A percentile compares a stretch with the other conserved stretches of the same genome.
phyloP scores from a whole-genome alignment of 192 early-diverging fungal species.

The Rhizophlyctis rosea region DNA sequence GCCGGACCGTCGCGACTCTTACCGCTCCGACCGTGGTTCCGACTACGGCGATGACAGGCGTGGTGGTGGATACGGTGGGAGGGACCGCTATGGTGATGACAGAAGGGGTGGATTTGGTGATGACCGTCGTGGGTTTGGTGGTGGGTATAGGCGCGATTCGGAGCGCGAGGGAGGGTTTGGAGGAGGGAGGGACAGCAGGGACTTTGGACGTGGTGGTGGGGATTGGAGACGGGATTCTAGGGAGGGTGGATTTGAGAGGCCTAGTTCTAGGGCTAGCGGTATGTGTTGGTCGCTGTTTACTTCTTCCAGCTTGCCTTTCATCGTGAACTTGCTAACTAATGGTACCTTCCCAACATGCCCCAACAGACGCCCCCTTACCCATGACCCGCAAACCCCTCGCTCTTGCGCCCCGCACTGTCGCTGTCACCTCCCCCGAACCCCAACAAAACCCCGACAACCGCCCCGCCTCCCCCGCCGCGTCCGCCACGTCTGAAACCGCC shows the following conservation, averaged over 20 bases:
- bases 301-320: too few relatives aligned
- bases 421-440: slow-evolving; percentile 10
- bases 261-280: slow-evolving; percentile 1
- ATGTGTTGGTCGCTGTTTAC: too few relatives aligned
- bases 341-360: neutral
- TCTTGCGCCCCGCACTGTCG: slow-evolving; percentile 36
- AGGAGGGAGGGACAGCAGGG: slow-evolving; percentile 21
- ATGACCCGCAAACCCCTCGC: slow-evolving; percentile 40
- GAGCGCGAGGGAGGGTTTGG: slow-evolving; percentile 4
- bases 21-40: slow-evolving; percentile 30
- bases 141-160: slow-evolving; percentile 1
- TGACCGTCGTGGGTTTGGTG: slow-evolving; percentile 14
- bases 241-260: slow-evolving; percentile 14
- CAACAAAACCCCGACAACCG: neutral
- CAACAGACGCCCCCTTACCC: slow-evolving; percentile 10
- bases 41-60: slow-evolving; percentile 26
- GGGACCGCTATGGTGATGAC: slow-evolving; percentile 19
- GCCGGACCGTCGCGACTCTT: slow-evolving; percentile 28
- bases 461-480: slow-evolving; percentile 3
- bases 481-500: slow-evolving; percentile 1
- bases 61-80: slow-evolving; percentile 30
- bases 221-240: slow-evolving; percentile 23
- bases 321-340: too few relatives aligned
- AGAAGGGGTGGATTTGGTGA: slow-evolving; percentile 27
- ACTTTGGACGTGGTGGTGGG: slow-evolving; percentile 19